Base-by-base conservation (phyloP, 2,329 filamentous ascomycete genomes). In the Teratosphaeria pseudoeucalypti region DNA sequence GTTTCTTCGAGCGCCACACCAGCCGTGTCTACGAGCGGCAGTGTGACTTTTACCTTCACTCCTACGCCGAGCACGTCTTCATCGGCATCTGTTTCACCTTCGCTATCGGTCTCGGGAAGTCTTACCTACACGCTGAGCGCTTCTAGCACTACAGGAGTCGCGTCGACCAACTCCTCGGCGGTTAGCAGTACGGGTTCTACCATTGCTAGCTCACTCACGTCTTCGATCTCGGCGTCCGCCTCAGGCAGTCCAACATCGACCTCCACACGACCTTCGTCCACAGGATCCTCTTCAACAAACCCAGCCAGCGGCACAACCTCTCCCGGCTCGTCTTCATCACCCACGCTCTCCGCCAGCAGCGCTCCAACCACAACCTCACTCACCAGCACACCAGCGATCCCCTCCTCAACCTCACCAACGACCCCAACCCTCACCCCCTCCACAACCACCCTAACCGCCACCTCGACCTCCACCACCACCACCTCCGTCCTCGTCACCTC, bases 391-490 rank as follows among this genome's bases (percentile, higher is more conserved):
- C 16, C 37, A 14, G 6, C 37, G 1, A 43, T 2, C 11, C 12
- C 37, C 19, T 49, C 55, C 11, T 10, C 52, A 39, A 52, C 27
- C 23, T 14, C 55, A 39, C 14, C 32, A 52, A 58, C 57, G 9
- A 56, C 49, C 43, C 6, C 34, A 49, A 29, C 16, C 43, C 2
- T 10, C 3, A n/a, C n/a, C 4, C 9, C 43, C 43, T 19, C n/a
- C 43, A 52, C n/a, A 6, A 52, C 56, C 26, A 58, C 23, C 34
- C 10, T 16, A 23, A 23, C 27, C n/a, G 54, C 62, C 2, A 37
- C 58, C 19, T 55, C 57, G 43, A 58, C 63, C 6, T 58, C 61
- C 6, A 55, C 62, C 1, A 37, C 61, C n/a, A 55, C 63, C 3
- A 43, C 59, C 19, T 55, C 57, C 49, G 57, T 62, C 6, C 58